A percentile compares a stretch with the other conserved stretches of the same genome.
These are phyloP conservation scores for Lasiodiplodia theobromae DNA, from an alignment of 2,329 filamentous ascomycete genomes.

Conservation along the genomic window DNA sequence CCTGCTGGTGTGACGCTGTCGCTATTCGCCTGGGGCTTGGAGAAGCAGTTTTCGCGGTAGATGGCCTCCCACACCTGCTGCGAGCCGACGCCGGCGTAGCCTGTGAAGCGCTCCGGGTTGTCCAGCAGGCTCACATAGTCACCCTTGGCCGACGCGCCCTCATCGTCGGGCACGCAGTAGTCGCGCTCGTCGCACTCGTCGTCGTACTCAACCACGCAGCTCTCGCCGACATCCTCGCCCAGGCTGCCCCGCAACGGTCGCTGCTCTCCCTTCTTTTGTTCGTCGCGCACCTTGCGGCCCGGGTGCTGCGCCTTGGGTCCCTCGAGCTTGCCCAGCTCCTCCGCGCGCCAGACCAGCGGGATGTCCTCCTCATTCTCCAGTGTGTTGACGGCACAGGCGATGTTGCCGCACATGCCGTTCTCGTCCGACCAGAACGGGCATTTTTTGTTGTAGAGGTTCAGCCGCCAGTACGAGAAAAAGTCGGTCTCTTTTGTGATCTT, in stretches of 20 bases:
- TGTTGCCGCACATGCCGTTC: slow-evolving; percentile 93
- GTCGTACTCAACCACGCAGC: slow-evolving; percentile 96
- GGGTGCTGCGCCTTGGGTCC: slow-evolving; percentile 92
- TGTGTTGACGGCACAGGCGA: slow-evolving; percentile 93
- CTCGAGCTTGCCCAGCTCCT: slow-evolving; percentile 89
- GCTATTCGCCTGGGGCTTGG: slow-evolving; percentile 52
- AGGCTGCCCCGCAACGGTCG: slow-evolving; percentile 81
- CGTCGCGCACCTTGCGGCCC: slow-evolving; percentile 73
- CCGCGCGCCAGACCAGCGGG: slow-evolving; percentile 86
- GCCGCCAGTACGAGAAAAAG: slow-evolving; percentile 96
- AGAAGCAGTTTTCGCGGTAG: slow-evolving; percentile 97
- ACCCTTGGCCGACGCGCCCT: slow-evolving; percentile 83
- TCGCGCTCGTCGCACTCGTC: slow-evolving; percentile 97
- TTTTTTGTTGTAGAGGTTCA: slow-evolving; percentile 92
- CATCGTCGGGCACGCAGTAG: slow-evolving; percentile 95
- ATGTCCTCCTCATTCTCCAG: slow-evolving; percentile 96
- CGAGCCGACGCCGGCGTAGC: slow-evolving; percentile 84
- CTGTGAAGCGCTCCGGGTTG: slow-evolving; percentile 95
- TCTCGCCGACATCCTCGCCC: slow-evolving; percentile 88
- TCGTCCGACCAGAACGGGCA: slow-evolving; percentile 98
- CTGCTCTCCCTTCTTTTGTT: slow-evolving; percentile 52
- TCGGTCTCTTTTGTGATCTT: slow-evolving; percentile 87
- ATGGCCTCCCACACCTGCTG: slow-evolving; percentile 96
- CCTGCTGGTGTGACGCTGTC: slow-evolving; percentile 38
- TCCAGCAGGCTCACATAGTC: slow-evolving; percentile 95